These are phyloP conservation scores for Fremontodendron californicum DNA, from an alignment of 345 rosid genomes.

Conservation along the genomic window DNA sequence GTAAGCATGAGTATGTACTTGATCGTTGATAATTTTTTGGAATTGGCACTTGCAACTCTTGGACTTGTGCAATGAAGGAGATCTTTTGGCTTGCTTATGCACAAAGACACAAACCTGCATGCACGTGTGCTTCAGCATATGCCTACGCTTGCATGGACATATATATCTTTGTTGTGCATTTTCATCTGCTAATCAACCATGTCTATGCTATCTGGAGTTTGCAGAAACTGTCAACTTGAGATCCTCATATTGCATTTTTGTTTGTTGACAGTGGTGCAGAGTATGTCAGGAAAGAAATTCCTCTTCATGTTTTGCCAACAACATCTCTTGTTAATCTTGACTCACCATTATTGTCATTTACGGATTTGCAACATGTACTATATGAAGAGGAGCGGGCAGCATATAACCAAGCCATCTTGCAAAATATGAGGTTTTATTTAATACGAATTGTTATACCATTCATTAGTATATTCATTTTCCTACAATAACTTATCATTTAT, in stretches of 20 bases:
- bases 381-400: conserved; percentile 88
- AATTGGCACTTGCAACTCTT: background rate
- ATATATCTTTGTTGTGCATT: background rate
- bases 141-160: background rate
- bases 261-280: conserved; percentile 71
- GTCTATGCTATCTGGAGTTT: background rate
- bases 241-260: conserved; percentile 23
- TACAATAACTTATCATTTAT: background rate
- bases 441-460: background rate
- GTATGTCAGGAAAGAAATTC: conserved; percentile 80
- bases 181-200: background rate
- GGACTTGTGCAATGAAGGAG: background rate
- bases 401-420: conserved; percentile 69
- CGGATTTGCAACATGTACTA: conserved; percentile 80
- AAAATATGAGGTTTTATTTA: conserved; percentile 55
- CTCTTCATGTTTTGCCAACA: conserved; percentile 72
- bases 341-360: conserved; percentile 73
- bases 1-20: conserved; percentile 44
- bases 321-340: conserved; percentile 65
- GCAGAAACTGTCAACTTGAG: conserved; percentile 3
- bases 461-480: conserved; percentile 7
- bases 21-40: conserved; percentile 14
- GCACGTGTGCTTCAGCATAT: background rate
- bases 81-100: background rate
- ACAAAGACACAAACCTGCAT: background rate